Evolutionary conservation across 805 yeast genomes (phyloP), one percentile per base, ranked within the genome.

Genomic region (Kodamaea lidongshanica): DNA sequence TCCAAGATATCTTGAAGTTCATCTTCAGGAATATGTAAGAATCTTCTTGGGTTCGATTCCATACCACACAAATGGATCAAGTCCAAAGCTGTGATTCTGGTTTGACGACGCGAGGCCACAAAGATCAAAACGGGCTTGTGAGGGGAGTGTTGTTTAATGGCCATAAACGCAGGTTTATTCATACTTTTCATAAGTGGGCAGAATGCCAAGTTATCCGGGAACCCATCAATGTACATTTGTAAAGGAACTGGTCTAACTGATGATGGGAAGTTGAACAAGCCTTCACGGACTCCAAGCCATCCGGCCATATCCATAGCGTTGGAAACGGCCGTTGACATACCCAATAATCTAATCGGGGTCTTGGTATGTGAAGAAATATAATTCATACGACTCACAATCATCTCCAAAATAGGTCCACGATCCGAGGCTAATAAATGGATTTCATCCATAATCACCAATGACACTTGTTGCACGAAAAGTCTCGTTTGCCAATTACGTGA

Each of bases 141-240:
- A 2, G 95, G 94, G 0, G 95, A 82, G 51, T 88, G 95, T 40
- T 84, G 86, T 48, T 86, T 84, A 40, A 87, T 87, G 0, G 96
- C 95, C 79, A 80, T 74, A 47, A 82, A 87, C 0, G 94, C 89
- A 1, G 96, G 96, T 46, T 70, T 86, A 65, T 78, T 86, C 92
- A 74, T 84, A 13, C 77, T 82, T 61, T 77, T 84, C 95, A 83
- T 83, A 46, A 84, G 61, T 1, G 89, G 86, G 44, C 87, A 77
- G 48, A 83, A 82, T 1, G 86, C 87, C 38, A 79, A 65, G 39
- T 80, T 79, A 40, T 82, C 92, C 1, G 87, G 88, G 45, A 79
- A 83, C 0, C 94, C 94, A 48, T 83, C 94, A 39, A 83, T 83
- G 44, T 79, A 83, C 89, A 83, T 83, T 45, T 83, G 81, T 34